Evolutionary conservation across 2,329 filamentous ascomycete species (phyloP).

Genomic region (Xylaria arbuscula): DNA sequence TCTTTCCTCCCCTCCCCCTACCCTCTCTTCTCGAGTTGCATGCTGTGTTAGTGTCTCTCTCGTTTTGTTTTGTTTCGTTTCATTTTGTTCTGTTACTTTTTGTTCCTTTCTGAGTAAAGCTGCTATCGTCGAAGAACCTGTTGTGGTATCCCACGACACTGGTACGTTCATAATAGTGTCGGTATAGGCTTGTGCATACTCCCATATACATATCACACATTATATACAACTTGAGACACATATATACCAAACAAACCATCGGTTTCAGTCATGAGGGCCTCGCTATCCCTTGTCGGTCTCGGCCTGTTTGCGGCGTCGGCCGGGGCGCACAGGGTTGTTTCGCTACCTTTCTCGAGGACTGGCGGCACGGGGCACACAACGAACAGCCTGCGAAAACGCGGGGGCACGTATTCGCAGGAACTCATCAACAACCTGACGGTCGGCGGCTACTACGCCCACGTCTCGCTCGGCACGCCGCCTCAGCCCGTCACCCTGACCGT

Average conservation of each 20-base stretch:
- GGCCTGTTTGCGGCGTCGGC: constrained; percentile 33
- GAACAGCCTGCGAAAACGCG: constrained; percentile 34
- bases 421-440: constrained; percentile 66
- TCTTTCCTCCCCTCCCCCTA: background rate
- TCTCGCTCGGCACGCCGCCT: constrained; percentile 68
- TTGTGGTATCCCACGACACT: background rate
- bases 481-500: constrained; percentile 66
- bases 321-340: constrained; percentile 44
- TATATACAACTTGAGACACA: background rate
- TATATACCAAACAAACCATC: background rate
- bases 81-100: background rate
- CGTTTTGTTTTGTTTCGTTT: constrained; percentile 9
- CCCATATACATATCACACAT: background rate
- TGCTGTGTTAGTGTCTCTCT: background rate
- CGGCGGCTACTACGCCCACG: constrained; percentile 67
- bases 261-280: constrained; percentile 37
- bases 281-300: constrained; percentile 33
- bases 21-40: constrained; percentile 4
- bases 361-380: constrained; percentile 26
- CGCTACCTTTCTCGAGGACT: constrained; percentile 44
- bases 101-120: background rate
- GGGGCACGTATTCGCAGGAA: constrained; percentile 51
- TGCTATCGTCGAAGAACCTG: constrained; percentile 5
- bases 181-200: background rate
- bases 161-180: background rate